A percentile compares a stretch with the other conserved stretches of the same genome.
Conservation (phyloP, 2,329 filamentous ascomycete genomes). For the Fusarium sp. region DNA sequence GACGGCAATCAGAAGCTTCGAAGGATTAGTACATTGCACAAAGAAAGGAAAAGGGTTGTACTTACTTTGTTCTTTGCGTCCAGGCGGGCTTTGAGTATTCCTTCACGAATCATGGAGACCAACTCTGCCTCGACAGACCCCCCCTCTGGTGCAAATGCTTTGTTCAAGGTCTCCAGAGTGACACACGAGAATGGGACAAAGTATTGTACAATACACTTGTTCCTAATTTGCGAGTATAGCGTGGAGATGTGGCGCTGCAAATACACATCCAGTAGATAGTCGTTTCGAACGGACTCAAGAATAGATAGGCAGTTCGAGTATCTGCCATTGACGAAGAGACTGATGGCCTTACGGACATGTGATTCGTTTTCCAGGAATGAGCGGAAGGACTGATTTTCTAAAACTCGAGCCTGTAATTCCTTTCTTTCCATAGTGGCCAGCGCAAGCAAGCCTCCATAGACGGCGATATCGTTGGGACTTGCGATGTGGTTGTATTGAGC, state of each 20-base stretch:
- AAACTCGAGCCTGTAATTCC: slow-evolving; percentile 79
- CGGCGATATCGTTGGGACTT: slow-evolving; percentile 87
- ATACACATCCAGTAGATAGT: slow-evolving; percentile 93
- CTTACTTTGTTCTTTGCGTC: slow-evolving; percentile 82
- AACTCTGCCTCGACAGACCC: slow-evolving; percentile 80
- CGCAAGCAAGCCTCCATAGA: slow-evolving; percentile 91
- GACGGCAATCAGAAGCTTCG: slow-evolving; percentile 78
- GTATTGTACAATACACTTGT: slow-evolving; percentile 94
- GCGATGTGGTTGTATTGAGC: slow-evolving; percentile 77
- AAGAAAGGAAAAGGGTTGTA: neutral
- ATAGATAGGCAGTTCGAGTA: slow-evolving; percentile 88
- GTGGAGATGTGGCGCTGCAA: slow-evolving; percentile 78
- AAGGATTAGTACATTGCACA: slow-evolving; percentile 20
- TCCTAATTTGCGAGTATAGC: slow-evolving; percentile 82
- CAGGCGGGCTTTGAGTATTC: slow-evolving; percentile 81
- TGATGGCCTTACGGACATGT: slow-evolving; percentile 91
- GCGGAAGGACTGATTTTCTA: slow-evolving; percentile 86
- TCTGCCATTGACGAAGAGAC: slow-evolving; percentile 89
- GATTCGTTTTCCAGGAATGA: slow-evolving; percentile 92
- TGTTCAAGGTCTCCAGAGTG: slow-evolving; percentile 81
- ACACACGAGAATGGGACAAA: slow-evolving; percentile 91
- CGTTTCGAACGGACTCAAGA: slow-evolving; percentile 82
- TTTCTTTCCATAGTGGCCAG: slow-evolving; percentile 88
- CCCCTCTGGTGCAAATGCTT: slow-evolving; percentile 77
- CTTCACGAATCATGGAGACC: slow-evolving; percentile 79